These are phyloP conservation scores for Helicocarpus griseus DNA, from an alignment of 2,329 filamentous ascomycete genomes.

Conservation along the genomic window DNA sequence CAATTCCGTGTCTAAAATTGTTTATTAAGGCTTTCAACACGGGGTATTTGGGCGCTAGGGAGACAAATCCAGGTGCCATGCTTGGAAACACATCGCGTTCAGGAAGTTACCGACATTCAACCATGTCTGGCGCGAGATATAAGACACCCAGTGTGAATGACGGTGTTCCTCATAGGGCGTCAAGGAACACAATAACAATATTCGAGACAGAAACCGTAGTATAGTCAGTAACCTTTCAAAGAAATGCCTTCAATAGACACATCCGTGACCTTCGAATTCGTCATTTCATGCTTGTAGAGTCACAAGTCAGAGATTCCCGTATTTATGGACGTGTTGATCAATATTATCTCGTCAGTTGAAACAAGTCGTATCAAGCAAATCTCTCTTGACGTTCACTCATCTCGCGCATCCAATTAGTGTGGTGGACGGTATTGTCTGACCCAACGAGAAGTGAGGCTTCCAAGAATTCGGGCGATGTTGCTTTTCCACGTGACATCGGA, in stretches of 20 bases:
- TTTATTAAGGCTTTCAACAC: slow-evolving; percentile 14
- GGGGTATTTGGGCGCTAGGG: slow-evolving; percentile 8
- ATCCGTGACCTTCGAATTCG: too few relatives aligned
- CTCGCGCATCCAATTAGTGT: too few relatives aligned
- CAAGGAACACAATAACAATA: neutral
- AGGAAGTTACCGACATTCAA: neutral
- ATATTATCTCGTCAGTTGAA: too few relatives aligned
- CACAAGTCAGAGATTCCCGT: too few relatives aligned
- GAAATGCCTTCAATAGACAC: neutral
- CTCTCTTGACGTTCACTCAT: too few relatives aligned
- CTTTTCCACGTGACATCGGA: neutral
- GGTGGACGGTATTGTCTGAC: too few relatives aligned
- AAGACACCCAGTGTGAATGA: neutral
- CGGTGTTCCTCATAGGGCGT: neutral
- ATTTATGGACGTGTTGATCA: too few relatives aligned
- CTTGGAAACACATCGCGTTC: neutral
- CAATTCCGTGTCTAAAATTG: slow-evolving; percentile 13
- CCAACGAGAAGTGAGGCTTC: too few relatives aligned
- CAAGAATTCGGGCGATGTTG: neutral
- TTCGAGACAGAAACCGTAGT: neutral
- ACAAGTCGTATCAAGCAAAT: too few relatives aligned
- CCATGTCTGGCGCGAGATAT: neutral
- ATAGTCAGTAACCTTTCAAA: neutral
- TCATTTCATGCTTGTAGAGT: too few relatives aligned
- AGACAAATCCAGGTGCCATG: neutral